A percentile compares a stretch with the other conserved stretches of the same genome.
Conservation (phyloP, 306 rosid species). For the Sphenostylis stenocarpa region DNA sequence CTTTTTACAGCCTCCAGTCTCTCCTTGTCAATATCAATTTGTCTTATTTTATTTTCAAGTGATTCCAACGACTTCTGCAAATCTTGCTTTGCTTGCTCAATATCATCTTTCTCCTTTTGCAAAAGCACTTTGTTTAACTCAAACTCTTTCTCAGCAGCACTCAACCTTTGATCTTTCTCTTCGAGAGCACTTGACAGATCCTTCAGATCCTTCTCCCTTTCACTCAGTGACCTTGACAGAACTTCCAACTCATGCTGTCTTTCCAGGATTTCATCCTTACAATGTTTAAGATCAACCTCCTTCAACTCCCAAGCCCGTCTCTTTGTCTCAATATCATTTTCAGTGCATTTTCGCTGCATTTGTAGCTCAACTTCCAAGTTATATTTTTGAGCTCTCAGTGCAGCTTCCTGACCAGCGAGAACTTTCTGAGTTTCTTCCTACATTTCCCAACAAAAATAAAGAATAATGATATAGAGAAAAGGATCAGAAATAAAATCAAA, state of each 20-base stretch:
- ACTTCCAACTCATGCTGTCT: constrained; percentile 77
- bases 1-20: constrained; percentile 67
- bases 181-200: constrained; percentile 57
- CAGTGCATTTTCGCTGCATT: constrained; percentile 57
- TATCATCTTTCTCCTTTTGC: constrained; percentile 69
- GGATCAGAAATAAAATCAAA: constrained; percentile 5
- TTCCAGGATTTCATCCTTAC: constrained; percentile 65
- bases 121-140: constrained; percentile 59
- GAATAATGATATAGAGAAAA: constrained; percentile 4
- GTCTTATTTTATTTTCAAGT: constrained; percentile 58
- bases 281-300: constrained; percentile 90
- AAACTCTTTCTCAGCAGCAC: constrained; percentile 57
- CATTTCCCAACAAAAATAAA: constrained; percentile 33
- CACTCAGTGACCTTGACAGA: constrained; percentile 58
- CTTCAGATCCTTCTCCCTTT: constrained; percentile 73
- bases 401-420: constrained; percentile 63
- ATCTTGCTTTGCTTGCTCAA: constrained; percentile 60
- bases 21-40: constrained; percentile 63
- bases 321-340: constrained; percentile 78
- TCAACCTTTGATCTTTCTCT: constrained; percentile 61
- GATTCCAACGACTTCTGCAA: constrained; percentile 59
- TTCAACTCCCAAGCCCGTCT: constrained; percentile 96
- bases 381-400: constrained; percentile 52
- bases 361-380: constrained; percentile 80
- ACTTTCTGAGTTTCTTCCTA: constrained; percentile 74